These are phyloP conservation scores for Trichoderma guizhouense DNA, from an alignment of 2,329 filamentous ascomycete genomes.

Conservation along the genomic window DNA sequence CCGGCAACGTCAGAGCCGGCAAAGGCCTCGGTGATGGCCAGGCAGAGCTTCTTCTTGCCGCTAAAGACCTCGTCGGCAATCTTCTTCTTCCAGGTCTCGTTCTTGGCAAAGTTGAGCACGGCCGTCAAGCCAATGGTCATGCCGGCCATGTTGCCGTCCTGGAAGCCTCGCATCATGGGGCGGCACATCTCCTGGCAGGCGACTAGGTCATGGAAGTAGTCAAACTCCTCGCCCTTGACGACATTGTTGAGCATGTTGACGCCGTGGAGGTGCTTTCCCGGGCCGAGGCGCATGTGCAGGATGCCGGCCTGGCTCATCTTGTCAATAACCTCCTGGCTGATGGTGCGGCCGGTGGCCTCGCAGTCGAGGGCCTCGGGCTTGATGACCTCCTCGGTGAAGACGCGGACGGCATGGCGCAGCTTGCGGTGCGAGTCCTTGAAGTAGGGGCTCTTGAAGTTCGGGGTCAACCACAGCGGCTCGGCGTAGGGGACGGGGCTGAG, in stretches of 20 bases:
- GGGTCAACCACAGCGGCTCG: slow-evolving; percentile 78
- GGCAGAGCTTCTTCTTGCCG: slow-evolving; percentile 82
- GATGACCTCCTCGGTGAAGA: slow-evolving; percentile 70
- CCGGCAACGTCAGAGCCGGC: slow-evolving; percentile 77
- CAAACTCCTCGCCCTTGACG: slow-evolving; percentile 75
- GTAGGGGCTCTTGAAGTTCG: slow-evolving; percentile 74
- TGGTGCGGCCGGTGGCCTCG: slow-evolving; percentile 69
- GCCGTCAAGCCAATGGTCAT: slow-evolving; percentile 82
- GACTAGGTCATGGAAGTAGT: slow-evolving; percentile 83
- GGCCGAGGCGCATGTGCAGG: slow-evolving; percentile 78
- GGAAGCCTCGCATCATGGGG: slow-evolving; percentile 72
- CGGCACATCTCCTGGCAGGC: slow-evolving; percentile 70
- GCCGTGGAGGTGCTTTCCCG: slow-evolving; percentile 76
- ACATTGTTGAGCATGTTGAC: slow-evolving; percentile 65
- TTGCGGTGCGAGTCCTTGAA: slow-evolving; percentile 71
- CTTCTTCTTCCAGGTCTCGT: slow-evolving; percentile 62
- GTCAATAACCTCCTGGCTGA: slow-evolving; percentile 70
- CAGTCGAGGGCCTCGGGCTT: slow-evolving; percentile 72
- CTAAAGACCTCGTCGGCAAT: slow-evolving; percentile 70
- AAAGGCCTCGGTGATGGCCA: slow-evolving; percentile 87
- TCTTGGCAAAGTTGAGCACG: slow-evolving; percentile 72
- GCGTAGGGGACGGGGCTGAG: slow-evolving; percentile 77
- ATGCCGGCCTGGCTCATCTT: slow-evolving; percentile 72
- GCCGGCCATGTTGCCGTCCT: slow-evolving; percentile 82
- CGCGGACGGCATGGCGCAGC: slow-evolving; percentile 65